A percentile compares a stretch with the other conserved stretches of the same genome.
Conservation (phyloP, 2,329 filamentous ascomycete genomes). For the Clonostachys solani region DNA sequence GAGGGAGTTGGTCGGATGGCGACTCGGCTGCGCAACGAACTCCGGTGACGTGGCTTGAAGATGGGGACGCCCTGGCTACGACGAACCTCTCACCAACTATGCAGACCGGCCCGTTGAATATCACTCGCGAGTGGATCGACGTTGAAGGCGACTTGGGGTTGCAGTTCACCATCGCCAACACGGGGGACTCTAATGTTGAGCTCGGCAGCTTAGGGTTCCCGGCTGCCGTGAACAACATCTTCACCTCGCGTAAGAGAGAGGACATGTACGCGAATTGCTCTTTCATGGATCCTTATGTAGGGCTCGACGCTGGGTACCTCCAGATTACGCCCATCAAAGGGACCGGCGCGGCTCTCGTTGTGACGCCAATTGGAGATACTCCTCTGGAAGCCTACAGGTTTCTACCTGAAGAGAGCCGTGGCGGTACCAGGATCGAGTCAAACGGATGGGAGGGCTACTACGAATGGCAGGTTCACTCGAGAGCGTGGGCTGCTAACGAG, state of each 20-base stretch:
- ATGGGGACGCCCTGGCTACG: conserved; percentile 20
- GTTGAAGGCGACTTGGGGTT: conserved; percentile 43
- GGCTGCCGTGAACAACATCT: conserved; percentile 59
- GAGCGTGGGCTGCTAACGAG: conserved; percentile 51
- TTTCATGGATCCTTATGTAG: conserved; percentile 56
- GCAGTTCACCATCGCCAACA: conserved; percentile 45
- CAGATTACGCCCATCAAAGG: conserved; percentile 47
- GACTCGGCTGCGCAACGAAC: conserved; percentile 38
- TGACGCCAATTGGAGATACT: conserved; percentile 44
- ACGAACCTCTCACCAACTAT: conserved; percentile 37
- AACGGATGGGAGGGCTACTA: conserved; percentile 58
- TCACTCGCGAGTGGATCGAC: conserved; percentile 48
- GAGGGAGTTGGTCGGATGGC: conserved; percentile 34
- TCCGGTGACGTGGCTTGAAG: conserved; percentile 10
- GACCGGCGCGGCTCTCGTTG: conserved; percentile 45
- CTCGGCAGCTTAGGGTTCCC: conserved; percentile 55
- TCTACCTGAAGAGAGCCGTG: conserved; percentile 36
- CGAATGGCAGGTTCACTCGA: conserved; percentile 51
- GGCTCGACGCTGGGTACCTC: conserved; percentile 52
- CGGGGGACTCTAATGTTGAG: conserved; percentile 33
- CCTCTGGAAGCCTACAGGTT: conserved; percentile 52
- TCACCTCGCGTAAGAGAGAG: conserved; percentile 40
- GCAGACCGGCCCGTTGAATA: conserved; percentile 28
- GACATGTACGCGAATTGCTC: conserved; percentile 47
- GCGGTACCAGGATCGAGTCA: conserved; percentile 36